Evolutionary conservation across 2,329 filamentous ascomycete genomes (phyloP), one percentile per base, ranked within the genome.

Genomic region (Neurospora sp.): DNA sequence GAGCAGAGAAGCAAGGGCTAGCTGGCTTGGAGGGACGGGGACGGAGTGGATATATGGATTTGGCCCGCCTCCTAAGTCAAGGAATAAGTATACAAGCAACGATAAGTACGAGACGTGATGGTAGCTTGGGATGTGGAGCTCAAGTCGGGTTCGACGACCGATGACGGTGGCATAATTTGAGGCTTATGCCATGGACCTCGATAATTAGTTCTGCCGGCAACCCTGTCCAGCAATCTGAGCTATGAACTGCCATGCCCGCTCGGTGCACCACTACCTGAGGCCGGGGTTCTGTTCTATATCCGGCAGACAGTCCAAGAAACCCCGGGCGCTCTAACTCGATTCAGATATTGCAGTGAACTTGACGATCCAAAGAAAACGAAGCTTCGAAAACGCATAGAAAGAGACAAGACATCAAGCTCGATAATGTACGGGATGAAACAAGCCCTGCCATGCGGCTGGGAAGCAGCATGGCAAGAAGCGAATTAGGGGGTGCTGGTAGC

Each of bases 151-250:
- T 81, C 28, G 81, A 77, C 81, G 79, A 81, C 81, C 80, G 78
- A 81, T 81, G 82, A 83, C 81, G 80, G 82, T 81, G 82, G 83
- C 81, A 86, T 85, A 86, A 86, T 84, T 85, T 84, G 84, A 81
- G 79, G 82, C 83, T 86, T 86, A 86, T 86, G 84, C 83, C 82
- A 84, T 84, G 81, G 80, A 78, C 40, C 73, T 78, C 75, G 77
- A 78, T 76, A 77, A 77, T 78, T 77, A 79, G 75, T 77, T 75
- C 75, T 73, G 73, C 73, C 73, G 69, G 67, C 67, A 76, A 76
- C 77, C 78, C 77, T 79, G 77, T 77, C 78, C 76, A 74, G 76
- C 77, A 77, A 76, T 75, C 73, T 75, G 75, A 71, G 69, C 69
- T 71, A 73, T 72, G 78, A 77, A 76, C 77, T 78, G 76, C 77